These are phyloP conservation scores for Candolleomyces efflorescens DNA, from an alignment of 768 basidiomycete genomes.

Conservation along the genomic window DNA sequence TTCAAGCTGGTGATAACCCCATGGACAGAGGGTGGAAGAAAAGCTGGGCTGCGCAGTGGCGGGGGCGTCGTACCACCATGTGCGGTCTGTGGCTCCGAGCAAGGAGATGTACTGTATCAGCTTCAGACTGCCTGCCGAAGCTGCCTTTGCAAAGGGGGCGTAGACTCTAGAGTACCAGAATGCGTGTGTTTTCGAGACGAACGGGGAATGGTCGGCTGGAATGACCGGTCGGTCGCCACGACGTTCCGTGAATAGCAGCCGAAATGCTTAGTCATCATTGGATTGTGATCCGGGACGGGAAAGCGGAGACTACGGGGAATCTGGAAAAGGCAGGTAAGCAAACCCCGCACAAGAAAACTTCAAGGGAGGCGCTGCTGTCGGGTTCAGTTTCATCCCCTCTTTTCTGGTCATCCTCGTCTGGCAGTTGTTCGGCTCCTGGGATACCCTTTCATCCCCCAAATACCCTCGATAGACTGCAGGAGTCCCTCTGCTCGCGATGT, in stretches of 20 bases:
- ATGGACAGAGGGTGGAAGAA: conserved; percentile 63
- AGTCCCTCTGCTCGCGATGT: conserved; percentile 26
- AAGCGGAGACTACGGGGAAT: background rate
- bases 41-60: conserved; percentile 53
- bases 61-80: conserved; percentile 59
- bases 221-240: too few species aligned
- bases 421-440: conserved; percentile 12
- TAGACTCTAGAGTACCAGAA: conserved; percentile 6
- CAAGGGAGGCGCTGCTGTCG: conserved; percentile 15
- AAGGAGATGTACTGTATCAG: conserved; percentile 98
- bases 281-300: conserved; percentile 4
- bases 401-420: conserved; percentile 7
- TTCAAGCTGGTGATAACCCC: conserved; percentile 6
- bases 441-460: conserved; percentile 30
- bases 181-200: background rate
- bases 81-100: conserved; percentile 90
- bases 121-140: conserved; percentile 51
- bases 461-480: conserved; percentile 26
- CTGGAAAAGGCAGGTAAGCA: conserved; percentile 11
- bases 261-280: conserved; percentile 9
- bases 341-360: conserved; percentile 36
- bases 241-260: background rate
- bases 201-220: background rate
- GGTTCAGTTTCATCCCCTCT: conserved; percentile 13
- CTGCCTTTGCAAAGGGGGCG: conserved; percentile 23